Conservation (phyloP, 2,329 filamentous ascomycete species). For the Lachnellula hyalina region DNA sequence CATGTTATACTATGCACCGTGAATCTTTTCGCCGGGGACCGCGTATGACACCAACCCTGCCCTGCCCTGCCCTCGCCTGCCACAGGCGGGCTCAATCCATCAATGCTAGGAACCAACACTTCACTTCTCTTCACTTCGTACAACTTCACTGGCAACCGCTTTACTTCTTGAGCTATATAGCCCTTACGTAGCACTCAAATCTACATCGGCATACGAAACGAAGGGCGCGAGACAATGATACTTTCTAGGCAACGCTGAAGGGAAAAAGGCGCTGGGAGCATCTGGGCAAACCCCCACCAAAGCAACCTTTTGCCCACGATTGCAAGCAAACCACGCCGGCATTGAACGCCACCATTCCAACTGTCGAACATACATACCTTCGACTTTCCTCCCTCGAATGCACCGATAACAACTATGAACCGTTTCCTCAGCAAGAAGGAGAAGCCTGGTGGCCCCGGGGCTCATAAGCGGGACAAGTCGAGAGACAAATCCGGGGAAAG, state of each 20-base stretch:
- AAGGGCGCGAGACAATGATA: slow-evolving; percentile 9
- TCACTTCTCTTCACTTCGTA: background rate
- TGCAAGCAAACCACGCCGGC: background rate
- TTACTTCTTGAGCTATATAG: background rate
- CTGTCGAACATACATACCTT: background rate
- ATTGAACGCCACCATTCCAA: background rate
- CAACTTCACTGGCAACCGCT: background rate
- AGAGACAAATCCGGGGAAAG: slow-evolving; percentile 39
- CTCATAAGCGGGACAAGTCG: slow-evolving; percentile 50
- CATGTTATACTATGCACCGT: background rate
- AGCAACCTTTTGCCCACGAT: background rate
- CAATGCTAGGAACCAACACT: background rate
- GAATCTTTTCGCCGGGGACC: background rate
- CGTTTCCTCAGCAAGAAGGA: slow-evolving; percentile 69
- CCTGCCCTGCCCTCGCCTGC: too few relatives aligned
- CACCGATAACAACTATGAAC: slow-evolving; percentile 39
- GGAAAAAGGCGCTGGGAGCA: slow-evolving; percentile 1
- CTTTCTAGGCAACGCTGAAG: slow-evolving; percentile 10
- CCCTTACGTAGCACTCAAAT: background rate
- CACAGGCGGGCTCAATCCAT: background rate
- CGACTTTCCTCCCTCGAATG: background rate
- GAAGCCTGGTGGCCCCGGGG: slow-evolving; percentile 42
- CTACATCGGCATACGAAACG: background rate
- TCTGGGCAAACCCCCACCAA: too few relatives aligned
- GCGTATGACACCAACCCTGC: background rate